Evolutionary conservation across 176 grass and related monocot species (phyloP), one percentile per base, ranked within the genome.

Genomic region (Carex myosuroides): DNA sequence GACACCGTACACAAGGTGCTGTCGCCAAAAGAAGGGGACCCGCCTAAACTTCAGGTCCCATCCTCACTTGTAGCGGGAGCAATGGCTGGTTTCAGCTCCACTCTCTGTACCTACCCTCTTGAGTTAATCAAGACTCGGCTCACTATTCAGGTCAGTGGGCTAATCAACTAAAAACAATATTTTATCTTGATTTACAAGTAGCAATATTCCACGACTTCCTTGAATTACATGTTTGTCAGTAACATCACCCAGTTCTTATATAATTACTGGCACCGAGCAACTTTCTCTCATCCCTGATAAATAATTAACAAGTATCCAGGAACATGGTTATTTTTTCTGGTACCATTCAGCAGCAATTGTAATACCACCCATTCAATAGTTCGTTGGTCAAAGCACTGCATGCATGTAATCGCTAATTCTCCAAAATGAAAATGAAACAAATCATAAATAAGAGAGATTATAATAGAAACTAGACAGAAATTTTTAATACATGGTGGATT

Each of bases 41-140:
- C 77, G 2, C 83, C 91, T 0, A 97, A 85, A 85, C 14, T 83
- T 60, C 94, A 83, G 6, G 65, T 97, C 46, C 90, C 94, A 1
- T 85, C 87, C 7, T 92, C 94, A 20, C 77, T 97, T 3, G 70
- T 94, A 35, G 92, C 92, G 80, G 94, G 92, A 79, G 94, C 94
- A 18, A 70, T 97, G 39, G 94, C 88, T 66, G 94, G 94, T 13
- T 87, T 97, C 14, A 88, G 86, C 42, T 97, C 94, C 0, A 97
- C 94, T 62, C 80, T 94, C 13, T 97, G 94, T 77, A 97, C 92
- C 73, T 97, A 97, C 32, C 94, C 94, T 80, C 88, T 97, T 82
- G 94, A 97, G 32, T 86, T 97, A 0, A 81, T 94, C 64, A 97
- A 94, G 85, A 97, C 94, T 79, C 84, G 92, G 60, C 80, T 97